A percentile compares a stretch with the other conserved stretches of the same genome.
Conservation (phyloP, 805 yeast genomes). For the Hanseniaspora valbyensis region DNA sequence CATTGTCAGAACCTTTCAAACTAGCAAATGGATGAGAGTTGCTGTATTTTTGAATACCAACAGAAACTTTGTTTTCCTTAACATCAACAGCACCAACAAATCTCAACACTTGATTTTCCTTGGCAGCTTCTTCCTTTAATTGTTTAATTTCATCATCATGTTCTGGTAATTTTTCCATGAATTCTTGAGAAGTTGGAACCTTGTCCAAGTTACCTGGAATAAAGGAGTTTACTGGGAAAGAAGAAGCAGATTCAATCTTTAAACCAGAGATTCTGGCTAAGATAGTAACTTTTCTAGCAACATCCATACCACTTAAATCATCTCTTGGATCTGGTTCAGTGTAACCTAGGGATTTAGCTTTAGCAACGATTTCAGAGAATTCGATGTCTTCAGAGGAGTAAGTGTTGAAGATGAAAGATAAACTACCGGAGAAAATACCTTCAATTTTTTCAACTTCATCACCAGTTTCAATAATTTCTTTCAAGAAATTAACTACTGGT, state of each 20-base stretch:
- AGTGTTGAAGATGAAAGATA: conserved; percentile 89
- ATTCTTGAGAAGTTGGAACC: conserved; percentile 63
- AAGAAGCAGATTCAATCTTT: conserved; percentile 70
- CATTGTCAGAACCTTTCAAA: conserved; percentile 91
- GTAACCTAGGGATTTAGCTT: conserved; percentile 85
- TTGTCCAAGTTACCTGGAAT: conserved; percentile 79
- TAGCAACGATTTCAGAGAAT: conserved; percentile 80
- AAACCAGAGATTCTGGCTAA: conserved; percentile 88
- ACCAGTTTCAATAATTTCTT: conserved; percentile 83
- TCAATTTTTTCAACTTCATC: conserved; percentile 85
- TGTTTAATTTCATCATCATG: conserved; percentile 71
- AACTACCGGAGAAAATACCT: conserved; percentile 93
- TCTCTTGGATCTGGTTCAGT: conserved; percentile 99
- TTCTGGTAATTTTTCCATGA: conserved; percentile 66
- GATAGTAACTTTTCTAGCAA: conserved; percentile 95
- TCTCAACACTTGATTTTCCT: conserved; percentile 77
- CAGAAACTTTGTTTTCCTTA: conserved; percentile 56
- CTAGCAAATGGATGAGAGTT: conserved; percentile 91
- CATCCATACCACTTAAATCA: conserved; percentile 94
- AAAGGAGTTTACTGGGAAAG: conserved; percentile 88
- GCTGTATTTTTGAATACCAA: conserved; percentile 80
- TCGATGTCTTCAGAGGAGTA: conserved; percentile 65
- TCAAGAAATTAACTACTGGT: conserved; percentile 81
- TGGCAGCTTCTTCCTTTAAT: conserved; percentile 69
- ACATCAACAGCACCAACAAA: conserved; percentile 87